These are phyloP conservation scores for Phytophthora sojae DNA, from an alignment of 352 stramenopile species.

Conservation along the genomic window DNA sequence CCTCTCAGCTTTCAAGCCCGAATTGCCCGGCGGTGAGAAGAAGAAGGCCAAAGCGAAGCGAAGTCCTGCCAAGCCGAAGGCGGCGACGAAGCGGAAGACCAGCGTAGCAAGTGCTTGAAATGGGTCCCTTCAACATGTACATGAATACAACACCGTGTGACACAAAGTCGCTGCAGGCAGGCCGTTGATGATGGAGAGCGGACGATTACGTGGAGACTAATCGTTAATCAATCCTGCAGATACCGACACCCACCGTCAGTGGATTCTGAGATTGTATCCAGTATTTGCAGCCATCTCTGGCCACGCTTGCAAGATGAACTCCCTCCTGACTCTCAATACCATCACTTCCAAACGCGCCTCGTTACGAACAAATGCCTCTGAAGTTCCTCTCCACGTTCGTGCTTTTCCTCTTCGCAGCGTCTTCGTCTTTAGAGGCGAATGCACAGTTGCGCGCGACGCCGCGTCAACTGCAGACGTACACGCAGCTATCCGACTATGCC, in stretches of 20 bases:
- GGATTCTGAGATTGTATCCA: slow-evolving; percentile 32
- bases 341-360: slow-evolving; percentile 17
- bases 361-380: slow-evolving; percentile 5
- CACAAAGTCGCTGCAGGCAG: slow-evolving; percentile 15
- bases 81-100: slow-evolving; percentile 15
- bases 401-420: slow-evolving; percentile 10
- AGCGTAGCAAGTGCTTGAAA: slow-evolving; percentile 1
- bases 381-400: slow-evolving; percentile 3
- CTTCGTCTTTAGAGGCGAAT: background rate
- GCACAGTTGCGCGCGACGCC: background rate
- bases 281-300: slow-evolving; percentile 29
- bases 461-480: slow-evolving; percentile 38
- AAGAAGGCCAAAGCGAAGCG: slow-evolving; percentile 34
- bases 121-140: background rate
- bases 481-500: slow-evolving; percentile 24
- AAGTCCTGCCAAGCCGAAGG: slow-evolving; percentile 20
- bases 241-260: slow-evolving; percentile 3
- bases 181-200: slow-evolving; percentile 22
- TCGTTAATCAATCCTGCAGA: slow-evolving; percentile 6
- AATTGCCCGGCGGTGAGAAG: slow-evolving; percentile 29
- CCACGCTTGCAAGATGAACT: background rate
- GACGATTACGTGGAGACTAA: slow-evolving; percentile 14
- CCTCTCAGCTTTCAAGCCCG: slow-evolving; percentile 47
- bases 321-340: background rate
- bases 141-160: slow-evolving; percentile 3